phyloP scores from a whole-genome alignment of 768 basidiomycete species.

The Boletellus ananas region DNA sequence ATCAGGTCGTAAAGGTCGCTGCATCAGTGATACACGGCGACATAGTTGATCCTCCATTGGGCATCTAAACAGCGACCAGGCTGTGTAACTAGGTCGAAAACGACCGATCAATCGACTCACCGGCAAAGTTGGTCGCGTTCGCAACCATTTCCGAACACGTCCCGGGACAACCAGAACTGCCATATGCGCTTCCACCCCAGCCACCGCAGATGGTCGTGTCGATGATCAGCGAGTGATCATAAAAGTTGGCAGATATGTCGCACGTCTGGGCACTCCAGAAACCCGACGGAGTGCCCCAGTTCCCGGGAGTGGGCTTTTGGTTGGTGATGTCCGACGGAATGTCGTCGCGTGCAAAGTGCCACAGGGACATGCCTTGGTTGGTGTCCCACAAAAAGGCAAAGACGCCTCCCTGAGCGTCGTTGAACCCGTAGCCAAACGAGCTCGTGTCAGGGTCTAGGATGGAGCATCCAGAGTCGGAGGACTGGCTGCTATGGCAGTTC shows the following conservation, averaged over 20 bases:
- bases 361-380: constrained; percentile 45
- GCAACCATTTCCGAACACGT: constrained; percentile 47
- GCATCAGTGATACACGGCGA: constrained; percentile 1
- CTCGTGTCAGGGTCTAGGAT: constrained; percentile 36
- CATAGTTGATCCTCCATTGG: constrained; percentile 6
- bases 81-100: constrained; percentile 15
- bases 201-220: constrained; percentile 34
- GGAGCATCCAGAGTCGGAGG: constrained; percentile 47
- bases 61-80: background rate
- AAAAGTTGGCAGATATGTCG: constrained; percentile 47
- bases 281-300: constrained; percentile 52
- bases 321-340: constrained; percentile 49
- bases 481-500: constrained; percentile 39
- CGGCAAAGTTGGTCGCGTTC: constrained; percentile 52
- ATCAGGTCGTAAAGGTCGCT: background rate
- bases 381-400: constrained; percentile 53
- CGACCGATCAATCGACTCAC: constrained; percentile 26
- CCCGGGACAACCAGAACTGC: constrained; percentile 35
- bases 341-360: constrained; percentile 48
- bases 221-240: constrained; percentile 46
- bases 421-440: constrained; percentile 40
- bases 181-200: constrained; percentile 27
- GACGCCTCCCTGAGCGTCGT: constrained; percentile 45
- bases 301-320: constrained; percentile 39
- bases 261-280: constrained; percentile 48